Conservation (phyloP, 495 filamentous ascomycete species). For the Trichoderma gamsii region DNA sequence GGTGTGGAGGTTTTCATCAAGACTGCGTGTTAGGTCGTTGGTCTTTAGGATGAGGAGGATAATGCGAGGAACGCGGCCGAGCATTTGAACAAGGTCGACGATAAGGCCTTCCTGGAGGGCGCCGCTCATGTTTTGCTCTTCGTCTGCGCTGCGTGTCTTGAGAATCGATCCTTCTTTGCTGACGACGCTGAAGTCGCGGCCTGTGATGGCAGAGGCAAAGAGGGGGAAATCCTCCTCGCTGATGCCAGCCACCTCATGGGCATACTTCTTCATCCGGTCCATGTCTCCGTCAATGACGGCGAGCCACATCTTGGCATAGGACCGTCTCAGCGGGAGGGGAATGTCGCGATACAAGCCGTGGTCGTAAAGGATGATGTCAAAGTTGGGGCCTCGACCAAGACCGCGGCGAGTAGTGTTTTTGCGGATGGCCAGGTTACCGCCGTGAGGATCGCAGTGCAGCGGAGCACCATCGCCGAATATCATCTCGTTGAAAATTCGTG, state of each 20-base stretch:
- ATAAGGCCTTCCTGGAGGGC: conserved; percentile 85
- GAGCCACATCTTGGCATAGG: conserved; percentile 96
- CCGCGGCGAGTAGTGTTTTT: conserved; percentile 51
- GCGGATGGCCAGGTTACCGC: conserved; percentile 92
- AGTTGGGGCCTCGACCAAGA: conserved; percentile 55
- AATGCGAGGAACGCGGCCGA: conserved; percentile 82
- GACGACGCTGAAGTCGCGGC: conserved; percentile 77
- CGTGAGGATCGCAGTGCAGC: conserved; percentile 95
- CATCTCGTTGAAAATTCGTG: conserved; percentile 98
- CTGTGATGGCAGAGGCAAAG: conserved; percentile 95
- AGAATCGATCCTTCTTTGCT: conserved; percentile 51
- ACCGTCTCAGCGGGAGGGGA: conserved; percentile 64
- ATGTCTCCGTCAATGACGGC: conserved; percentile 88
- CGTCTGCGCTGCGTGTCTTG: conserved; percentile 56
- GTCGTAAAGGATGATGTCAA: conserved; percentile 97
- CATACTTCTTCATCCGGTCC: conserved; percentile 76
- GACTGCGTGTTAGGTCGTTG: conserved; percentile 89
- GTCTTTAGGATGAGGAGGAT: conserved; percentile 97
- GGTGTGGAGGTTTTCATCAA: conserved; percentile 92
- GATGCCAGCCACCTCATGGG: conserved; percentile 80
- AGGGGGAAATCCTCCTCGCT: conserved; percentile 89
- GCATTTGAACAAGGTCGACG: conserved; percentile 76
- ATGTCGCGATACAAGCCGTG: conserved; percentile 96
- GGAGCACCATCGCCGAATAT: conserved; percentile 89
- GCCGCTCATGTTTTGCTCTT: conserved; percentile 74